Evolutionary conservation across 2,329 filamentous ascomycete species (phyloP).

Genomic region (Fusarium falciforme): DNA sequence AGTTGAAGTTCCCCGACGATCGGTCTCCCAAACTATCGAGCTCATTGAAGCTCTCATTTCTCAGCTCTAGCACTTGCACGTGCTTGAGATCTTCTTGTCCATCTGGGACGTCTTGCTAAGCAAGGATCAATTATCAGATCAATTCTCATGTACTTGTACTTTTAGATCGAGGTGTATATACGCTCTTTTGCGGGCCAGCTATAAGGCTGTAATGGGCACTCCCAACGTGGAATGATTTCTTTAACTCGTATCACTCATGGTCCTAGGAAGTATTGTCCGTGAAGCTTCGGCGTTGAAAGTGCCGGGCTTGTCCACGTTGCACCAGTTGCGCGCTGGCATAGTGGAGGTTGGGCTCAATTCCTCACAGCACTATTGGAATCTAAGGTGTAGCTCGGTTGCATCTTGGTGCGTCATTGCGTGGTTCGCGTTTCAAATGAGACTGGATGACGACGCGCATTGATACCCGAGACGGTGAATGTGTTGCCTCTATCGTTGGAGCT

Average conservation of each 20-base stretch:
- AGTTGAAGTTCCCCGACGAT: slow-evolving; percentile 3
- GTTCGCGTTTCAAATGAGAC: neutral
- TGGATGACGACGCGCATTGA: neutral
- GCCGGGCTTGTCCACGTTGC: neutral
- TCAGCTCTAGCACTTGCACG: slow-evolving; percentile 4
- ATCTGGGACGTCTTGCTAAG: slow-evolving; percentile 29
- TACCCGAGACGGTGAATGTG: neutral
- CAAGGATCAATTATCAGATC: slow-evolving; percentile 32
- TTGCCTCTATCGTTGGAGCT: neutral
- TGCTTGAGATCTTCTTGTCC: slow-evolving; percentile 17
- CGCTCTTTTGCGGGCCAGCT: slow-evolving; percentile 21
- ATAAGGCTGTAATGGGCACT: slow-evolving; percentile 4
- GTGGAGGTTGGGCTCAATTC: neutral
- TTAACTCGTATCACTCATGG: neutral
- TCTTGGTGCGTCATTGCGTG: neutral
- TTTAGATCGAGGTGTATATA: slow-evolving; percentile 38
- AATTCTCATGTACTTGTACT: slow-evolving; percentile 40
- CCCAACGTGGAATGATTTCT: neutral
- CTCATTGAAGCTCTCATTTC: slow-evolving; percentile 2
- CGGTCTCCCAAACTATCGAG: neutral
- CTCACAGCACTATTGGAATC: neutral
- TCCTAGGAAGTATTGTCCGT: neutral
- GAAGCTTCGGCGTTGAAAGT: neutral
- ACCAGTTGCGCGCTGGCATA: neutral
- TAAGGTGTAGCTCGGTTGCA: neutral